A percentile compares a stretch with the other conserved stretches of the same genome.
These are phyloP conservation scores for Allium sativum DNA, from an alignment of 106 monocot genomes.

Conservation along the genomic window DNA sequence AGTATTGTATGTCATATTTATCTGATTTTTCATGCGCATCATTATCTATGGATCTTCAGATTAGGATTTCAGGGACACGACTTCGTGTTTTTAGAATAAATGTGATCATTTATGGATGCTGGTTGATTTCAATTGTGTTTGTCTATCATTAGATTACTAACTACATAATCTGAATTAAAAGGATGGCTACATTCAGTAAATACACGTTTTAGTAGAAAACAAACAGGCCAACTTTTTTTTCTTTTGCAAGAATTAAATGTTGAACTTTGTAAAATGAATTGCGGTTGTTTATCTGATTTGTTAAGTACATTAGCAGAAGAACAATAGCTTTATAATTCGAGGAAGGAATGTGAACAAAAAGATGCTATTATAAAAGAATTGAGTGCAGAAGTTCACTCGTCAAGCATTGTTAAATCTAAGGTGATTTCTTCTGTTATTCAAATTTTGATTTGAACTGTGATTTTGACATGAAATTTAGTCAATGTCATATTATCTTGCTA, in stretches of 20 bases:
- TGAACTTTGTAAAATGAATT: no score
- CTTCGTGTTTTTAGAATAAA: no score
- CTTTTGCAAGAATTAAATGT: background rate
- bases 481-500: background rate
- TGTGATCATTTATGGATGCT: no score
- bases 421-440: conserved; percentile 14
- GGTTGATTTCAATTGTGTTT: no score
- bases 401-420: conserved; percentile 50
- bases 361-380: conserved; percentile 70
- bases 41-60: conserved; percentile 69
- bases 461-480: conserved; percentile 3
- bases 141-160: no score
- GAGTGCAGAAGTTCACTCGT: conserved; percentile 26
- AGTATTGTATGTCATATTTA: conserved; percentile 83
- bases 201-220: background rate
- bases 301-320: conserved; percentile 46
- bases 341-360: conserved; percentile 83
- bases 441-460: background rate
- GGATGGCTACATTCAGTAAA: no score
- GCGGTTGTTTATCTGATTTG: conserved; percentile 6
- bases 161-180: no score
- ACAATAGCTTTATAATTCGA: conserved; percentile 65
- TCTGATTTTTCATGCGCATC: conserved; percentile 71
- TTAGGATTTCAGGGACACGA: conserved; percentile 3
- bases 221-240: background rate